Conservation (phyloP, 768 basidiomycete species). For the Phylloporus sp. region DNA sequence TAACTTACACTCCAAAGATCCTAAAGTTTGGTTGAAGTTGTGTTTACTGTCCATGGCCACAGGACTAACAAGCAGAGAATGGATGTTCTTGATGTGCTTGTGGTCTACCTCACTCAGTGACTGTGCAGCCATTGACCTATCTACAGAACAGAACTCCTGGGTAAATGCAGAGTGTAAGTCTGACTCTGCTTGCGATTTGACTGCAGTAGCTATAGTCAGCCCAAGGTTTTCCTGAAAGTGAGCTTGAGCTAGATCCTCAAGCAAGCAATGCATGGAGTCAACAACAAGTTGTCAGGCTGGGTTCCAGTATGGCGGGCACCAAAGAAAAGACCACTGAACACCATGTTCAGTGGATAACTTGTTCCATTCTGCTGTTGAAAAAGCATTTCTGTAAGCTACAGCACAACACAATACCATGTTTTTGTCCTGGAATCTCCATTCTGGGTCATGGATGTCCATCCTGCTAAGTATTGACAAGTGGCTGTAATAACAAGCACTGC, state of each 20-base stretch:
- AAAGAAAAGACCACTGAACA: constrained; percentile 18
- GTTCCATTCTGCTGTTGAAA: neutral
- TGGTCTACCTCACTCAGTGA: too few species aligned
- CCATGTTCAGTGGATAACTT: constrained; percentile 13
- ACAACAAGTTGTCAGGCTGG: constrained; percentile 14
- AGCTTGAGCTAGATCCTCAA: constrained; percentile 8
- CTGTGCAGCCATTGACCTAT: too few species aligned
- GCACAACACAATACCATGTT: constrained; percentile 3
- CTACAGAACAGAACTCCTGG: too few species aligned
- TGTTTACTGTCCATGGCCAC: too few species aligned
- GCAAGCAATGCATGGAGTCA: constrained; percentile 27
- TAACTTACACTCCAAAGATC: too few species aligned
- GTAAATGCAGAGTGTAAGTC: too few species aligned
- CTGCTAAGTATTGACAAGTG: constrained; percentile 4
- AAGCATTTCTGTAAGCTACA: constrained; percentile 13
- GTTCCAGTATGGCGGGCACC: constrained; percentile 25
- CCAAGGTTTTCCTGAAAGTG: constrained; percentile 2
- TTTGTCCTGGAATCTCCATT: constrained; percentile 13
- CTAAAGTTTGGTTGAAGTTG: too few species aligned
- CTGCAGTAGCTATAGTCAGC: too few species aligned
- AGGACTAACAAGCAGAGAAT: too few species aligned
- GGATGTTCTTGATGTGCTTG: too few species aligned
- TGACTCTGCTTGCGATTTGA: too few species aligned
- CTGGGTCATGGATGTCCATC: constrained; percentile 6
- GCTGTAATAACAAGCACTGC: constrained; percentile 26